Evolutionary conservation across 2,329 filamentous ascomycete species (phyloP).

Genomic region (Plenodomus tracheiphilus): DNA sequence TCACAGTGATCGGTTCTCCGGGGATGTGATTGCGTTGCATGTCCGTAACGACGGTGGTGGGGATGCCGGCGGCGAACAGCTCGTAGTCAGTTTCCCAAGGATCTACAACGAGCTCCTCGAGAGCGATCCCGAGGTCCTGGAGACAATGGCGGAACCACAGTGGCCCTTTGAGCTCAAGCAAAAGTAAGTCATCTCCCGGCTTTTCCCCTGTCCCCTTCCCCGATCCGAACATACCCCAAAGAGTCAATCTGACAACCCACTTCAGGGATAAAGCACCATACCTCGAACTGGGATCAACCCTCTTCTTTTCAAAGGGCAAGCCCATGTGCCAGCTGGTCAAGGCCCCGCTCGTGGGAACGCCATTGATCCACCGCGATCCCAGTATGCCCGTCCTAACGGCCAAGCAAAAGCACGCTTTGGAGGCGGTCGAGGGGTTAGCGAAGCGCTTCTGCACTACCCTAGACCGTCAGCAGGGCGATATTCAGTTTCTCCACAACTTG

Average conservation of each 20-base stretch:
- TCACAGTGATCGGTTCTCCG: slow-evolving; percentile 44
- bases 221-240: not conserved
- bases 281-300: slow-evolving; percentile 38
- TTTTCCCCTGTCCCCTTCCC: too few relatives aligned
- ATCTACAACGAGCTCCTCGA: slow-evolving; percentile 44
- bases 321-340: slow-evolving; percentile 45
- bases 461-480: slow-evolving; percentile 41
- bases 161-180: slow-evolving; percentile 46
- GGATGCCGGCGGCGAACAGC: slow-evolving; percentile 38
- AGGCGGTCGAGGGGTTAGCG: slow-evolving; percentile 33
- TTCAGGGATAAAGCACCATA: slow-evolving; percentile 33
- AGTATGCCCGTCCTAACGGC: slow-evolving; percentile 35
- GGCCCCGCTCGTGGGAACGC: slow-evolving; percentile 42
- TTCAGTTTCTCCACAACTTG: slow-evolving; percentile 44
- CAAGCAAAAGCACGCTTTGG: slow-evolving; percentile 35
- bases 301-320: slow-evolving; percentile 41
- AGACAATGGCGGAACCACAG: slow-evolving; percentile 38
- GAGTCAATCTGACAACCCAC: not conserved
- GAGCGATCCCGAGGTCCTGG: slow-evolving; percentile 37
- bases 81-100: slow-evolving; percentile 35
- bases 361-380: slow-evolving; percentile 33
- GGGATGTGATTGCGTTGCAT: slow-evolving; percentile 42
- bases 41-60: slow-evolving; percentile 39
- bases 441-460: slow-evolving; percentile 33
- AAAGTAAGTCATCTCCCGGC: slow-evolving; percentile 29